Percentiles rank a stretch among this genome's conserved stretches.
phyloP scores from a whole-genome alignment of 2,329 filamentous ascomycete genomes.

The Pseudogymnoascus sp. region DNA sequence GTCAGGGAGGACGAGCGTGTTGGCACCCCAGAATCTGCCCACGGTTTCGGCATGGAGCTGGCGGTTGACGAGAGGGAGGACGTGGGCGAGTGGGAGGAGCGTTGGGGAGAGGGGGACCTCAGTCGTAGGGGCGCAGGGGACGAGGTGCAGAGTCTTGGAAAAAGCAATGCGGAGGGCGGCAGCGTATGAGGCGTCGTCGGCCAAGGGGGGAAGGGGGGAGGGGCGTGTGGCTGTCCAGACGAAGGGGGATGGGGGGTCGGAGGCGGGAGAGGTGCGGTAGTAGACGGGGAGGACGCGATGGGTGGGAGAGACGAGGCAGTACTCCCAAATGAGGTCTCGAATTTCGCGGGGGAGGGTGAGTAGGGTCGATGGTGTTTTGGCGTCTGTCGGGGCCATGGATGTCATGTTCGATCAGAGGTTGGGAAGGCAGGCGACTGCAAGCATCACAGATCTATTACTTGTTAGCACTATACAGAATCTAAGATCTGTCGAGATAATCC shows the following conservation, averaged over 20 bases:
- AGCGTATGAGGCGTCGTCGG: not conserved
- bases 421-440: not conserved
- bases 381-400: not conserved
- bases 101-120: not conserved
- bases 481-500: not conserved
- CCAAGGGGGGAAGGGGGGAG: not conserved
- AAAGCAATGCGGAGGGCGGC: not conserved
- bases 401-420: not conserved
- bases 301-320: not conserved
- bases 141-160: not conserved
- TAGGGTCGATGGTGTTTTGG: not conserved
- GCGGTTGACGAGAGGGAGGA: not conserved
- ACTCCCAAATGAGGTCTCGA: not conserved
- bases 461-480: not conserved
- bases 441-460: not conserved
- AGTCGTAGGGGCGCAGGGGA: not conserved
- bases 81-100: not conserved
- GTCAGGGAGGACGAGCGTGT: not conserved
- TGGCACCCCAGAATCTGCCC: not conserved
- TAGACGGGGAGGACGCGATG: not conserved
- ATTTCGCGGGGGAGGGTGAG: not conserved
- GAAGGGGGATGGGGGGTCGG: not conserved
- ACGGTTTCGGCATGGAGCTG: not conserved
- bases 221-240: not conserved
- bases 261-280: not conserved